A percentile compares a stretch with the other conserved stretches of the same genome.
Conservation (phyloP, 352 stramenopile genomes). For the Phytophthora colocasiae region DNA sequence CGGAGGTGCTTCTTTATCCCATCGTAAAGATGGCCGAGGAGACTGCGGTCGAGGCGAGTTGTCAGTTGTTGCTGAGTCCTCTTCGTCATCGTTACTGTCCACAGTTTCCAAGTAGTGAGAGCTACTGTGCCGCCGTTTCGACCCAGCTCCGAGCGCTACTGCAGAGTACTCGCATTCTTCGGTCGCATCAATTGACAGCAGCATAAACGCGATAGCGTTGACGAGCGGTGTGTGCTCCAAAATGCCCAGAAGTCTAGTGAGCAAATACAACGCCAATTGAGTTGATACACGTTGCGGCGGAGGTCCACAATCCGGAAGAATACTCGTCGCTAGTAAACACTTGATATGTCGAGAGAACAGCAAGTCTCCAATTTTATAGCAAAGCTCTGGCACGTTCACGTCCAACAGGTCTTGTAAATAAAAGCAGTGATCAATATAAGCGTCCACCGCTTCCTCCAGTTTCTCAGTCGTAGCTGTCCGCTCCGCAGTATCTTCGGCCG, state of each 20-base stretch:
- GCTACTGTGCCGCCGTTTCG: conserved; percentile 27
- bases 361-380: conserved; percentile 79
- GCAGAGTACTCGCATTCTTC: conserved; percentile 70
- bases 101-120: conserved; percentile 16
- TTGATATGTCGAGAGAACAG: conserved; percentile 79
- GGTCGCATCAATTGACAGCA: conserved; percentile 67
- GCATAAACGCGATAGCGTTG: conserved; percentile 82
- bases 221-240: conserved; percentile 84
- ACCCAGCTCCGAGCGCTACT: conserved; percentile 62
- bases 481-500: conserved; percentile 10
- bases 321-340: conserved; percentile 68
- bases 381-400: conserved; percentile 84
- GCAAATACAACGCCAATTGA: conserved; percentile 75
- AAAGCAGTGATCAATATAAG: conserved; percentile 87
- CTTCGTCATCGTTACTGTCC: conserved; percentile 22
- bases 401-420: conserved; percentile 88
- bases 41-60: conserved; percentile 16
- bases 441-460: conserved; percentile 80
- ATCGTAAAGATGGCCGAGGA: conserved; percentile 30
- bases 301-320: conserved; percentile 80
- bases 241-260: conserved; percentile 77
- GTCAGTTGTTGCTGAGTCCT: conserved; percentile 14
- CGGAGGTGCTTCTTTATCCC: conserved; percentile 40
- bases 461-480: conserved; percentile 60
- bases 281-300: conserved; percentile 80